phyloP scores from a whole-genome alignment of 129 eudicot genomes.

The Centella asiatica region DNA sequence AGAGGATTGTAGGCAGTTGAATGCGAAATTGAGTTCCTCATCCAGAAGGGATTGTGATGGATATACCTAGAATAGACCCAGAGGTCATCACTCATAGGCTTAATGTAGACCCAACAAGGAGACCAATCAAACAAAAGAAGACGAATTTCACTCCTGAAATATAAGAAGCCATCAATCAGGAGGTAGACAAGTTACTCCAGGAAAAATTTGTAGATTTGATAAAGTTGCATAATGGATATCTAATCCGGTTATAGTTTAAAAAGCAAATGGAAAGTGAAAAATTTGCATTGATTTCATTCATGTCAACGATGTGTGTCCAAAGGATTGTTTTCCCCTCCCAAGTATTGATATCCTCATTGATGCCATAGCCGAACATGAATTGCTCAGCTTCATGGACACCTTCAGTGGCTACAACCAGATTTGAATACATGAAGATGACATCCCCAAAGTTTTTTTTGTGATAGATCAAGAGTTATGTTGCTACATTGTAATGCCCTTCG shows the following conservation, averaged over 20 bases:
- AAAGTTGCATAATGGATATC: not conserved
- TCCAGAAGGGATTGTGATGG: no score
- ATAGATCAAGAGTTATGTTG: not conserved
- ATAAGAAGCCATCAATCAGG: not conserved
- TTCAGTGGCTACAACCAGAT: not conserved
- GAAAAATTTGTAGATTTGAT: no score
- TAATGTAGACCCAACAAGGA: not conserved
- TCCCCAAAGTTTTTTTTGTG: not conserved
- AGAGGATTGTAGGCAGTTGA: no score
- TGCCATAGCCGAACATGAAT: not conserved
- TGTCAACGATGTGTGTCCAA: not conserved
- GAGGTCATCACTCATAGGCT: not conserved
- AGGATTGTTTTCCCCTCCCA: not conserved
- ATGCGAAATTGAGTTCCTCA: no score
- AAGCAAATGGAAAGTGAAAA: not conserved
- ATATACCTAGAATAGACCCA: not conserved
- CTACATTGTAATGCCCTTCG: not conserved
- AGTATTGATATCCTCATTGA: not conserved
- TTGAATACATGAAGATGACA: not conserved
- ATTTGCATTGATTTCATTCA: not conserved
- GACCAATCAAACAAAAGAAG: not conserved
- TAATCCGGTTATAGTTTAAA: not conserved
- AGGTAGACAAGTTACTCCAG: not conserved
- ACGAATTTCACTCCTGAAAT: not conserved
- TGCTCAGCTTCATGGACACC: not conserved